A percentile compares a stretch with the other conserved stretches of the same genome.
These are phyloP conservation scores for Botryobasidium botryosum DNA, from an alignment of 768 basidiomycete species.

Conservation along the genomic window DNA sequence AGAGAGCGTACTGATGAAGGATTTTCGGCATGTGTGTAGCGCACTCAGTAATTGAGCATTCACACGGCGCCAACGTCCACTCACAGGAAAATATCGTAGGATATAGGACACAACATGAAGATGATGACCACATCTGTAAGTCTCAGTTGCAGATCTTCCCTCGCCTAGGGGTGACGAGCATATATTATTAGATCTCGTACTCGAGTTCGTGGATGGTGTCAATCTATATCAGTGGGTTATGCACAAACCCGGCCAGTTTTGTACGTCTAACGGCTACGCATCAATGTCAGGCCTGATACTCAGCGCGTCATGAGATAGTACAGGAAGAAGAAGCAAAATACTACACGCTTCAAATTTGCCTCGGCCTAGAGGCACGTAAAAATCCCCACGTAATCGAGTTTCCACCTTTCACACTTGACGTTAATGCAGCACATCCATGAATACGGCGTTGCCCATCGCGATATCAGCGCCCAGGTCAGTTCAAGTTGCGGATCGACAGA, in stretches of 20 bases:
- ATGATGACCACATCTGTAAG: slow-evolving; percentile 6
- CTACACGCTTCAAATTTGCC: slow-evolving; percentile 70
- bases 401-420: neutral
- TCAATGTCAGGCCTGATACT: neutral
- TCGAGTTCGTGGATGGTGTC: slow-evolving; percentile 77
- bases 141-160: neutral
- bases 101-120: too few relatives aligned
- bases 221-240: slow-evolving; percentile 69
- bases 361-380: slow-evolving; percentile 28
- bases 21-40: too few relatives aligned
- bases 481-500: neutral
- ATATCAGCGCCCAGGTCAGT: slow-evolving; percentile 54
- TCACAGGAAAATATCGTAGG: too few relatives aligned
- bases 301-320: slow-evolving; percentile 8
- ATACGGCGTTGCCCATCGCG: slow-evolving; percentile 75
- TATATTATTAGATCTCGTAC: slow-evolving; percentile 31
- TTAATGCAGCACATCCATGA: slow-evolving; percentile 20
- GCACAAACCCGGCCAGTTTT: neutral
- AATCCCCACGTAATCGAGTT: neutral
- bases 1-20: too few relatives aligned
- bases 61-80: too few relatives aligned
- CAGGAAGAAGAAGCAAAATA: slow-evolving; percentile 34
- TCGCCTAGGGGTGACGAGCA: slow-evolving; percentile 12
- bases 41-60: too few relatives aligned
- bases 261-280: neutral